Evolutionary conservation across 768 basidiomycete genomes (phyloP), one percentile per base, ranked within the genome.

Genomic region (Boletus patriciae): DNA sequence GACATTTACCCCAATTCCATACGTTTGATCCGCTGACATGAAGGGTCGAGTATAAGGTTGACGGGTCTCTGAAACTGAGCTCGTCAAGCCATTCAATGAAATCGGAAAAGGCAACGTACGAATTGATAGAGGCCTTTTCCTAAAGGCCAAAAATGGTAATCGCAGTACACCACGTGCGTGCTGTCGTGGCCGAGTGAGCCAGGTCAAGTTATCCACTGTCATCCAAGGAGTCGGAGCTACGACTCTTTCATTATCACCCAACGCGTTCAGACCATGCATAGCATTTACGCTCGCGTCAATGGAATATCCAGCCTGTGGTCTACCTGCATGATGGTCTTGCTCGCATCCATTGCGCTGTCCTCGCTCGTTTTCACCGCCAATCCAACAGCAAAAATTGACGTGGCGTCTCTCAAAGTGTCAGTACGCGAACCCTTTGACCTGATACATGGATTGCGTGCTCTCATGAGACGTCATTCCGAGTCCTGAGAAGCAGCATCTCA

Each of bases 361-460:
- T 87, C 91, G 1, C 80, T 90, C 59, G 53, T 88, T 40, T 82
- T 90, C 67, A 78, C 76, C 6, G 77, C 83, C 13, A 72, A 80
- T 43, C 80, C 89, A 1, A 78, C 79, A 46, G 87, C 85, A 21
- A 74, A 76, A 16, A 55, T 93, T 13, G 74, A 77, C 23, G 76
- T 92, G 33, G 76, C 82, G 9, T 82, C 84, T 6, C 74, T 94
- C 45, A 88, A 90, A 80, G 90, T 94, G 92, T 92, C 55, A 72
- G 87, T 76, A 42, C 38, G n/a, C 47, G 42, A 23, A 15, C 25
- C 46, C 47, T 46, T 36, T 50, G 13, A 25, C 38, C 29, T 12
- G 15, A 40, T 55, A 4, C 18, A 27, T n/a, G 37, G 36, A 62
- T 64, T 31, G 54, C 54, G 16, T 33, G 21, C 41, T 60, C 44